phyloP scores from a whole-genome alignment of 2,329 filamentous ascomycete species.

The Fusarium lyarnte region DNA sequence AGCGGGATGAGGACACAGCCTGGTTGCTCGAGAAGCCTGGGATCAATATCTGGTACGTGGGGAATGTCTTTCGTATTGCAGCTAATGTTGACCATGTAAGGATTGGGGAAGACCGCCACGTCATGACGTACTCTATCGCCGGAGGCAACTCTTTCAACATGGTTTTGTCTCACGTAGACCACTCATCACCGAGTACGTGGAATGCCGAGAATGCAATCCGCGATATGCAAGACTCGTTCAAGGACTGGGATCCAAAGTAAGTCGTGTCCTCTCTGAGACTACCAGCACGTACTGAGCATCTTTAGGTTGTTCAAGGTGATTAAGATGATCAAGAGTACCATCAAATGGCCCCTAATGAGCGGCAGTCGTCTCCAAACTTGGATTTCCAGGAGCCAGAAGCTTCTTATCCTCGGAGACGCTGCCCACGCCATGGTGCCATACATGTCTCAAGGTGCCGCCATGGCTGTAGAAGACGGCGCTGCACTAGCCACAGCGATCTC shows the following conservation, averaged over 20 bases:
- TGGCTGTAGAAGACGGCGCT: conserved; percentile 10
- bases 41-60: neutral
- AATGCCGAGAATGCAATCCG: neutral
- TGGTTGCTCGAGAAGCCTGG: neutral
- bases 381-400: neutral
- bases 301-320: neutral
- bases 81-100: rapidly evolving
- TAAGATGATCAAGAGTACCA: neutral
- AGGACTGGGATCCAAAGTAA: neutral
- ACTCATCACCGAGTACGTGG: neutral
- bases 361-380: neutral
- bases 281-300: neutral
- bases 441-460: conserved; percentile 12
- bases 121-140: conserved; percentile 2
- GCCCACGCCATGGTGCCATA: conserved; percentile 11
- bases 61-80: rapidly evolving
- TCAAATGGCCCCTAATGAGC: neutral
- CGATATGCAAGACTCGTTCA: neutral
- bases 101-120: conserved; percentile 2
- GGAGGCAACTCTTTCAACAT: conserved; percentile 7
- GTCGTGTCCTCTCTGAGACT: rapidly evolving
- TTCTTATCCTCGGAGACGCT: neutral
- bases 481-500: neutral
- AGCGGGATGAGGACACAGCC: neutral
- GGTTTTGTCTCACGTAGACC: neutral